A percentile compares a stretch with the other conserved stretches of the same genome.
Conservation (phyloP, 2,329 filamentous ascomycete genomes). For the Pleoardoris graminearum region DNA sequence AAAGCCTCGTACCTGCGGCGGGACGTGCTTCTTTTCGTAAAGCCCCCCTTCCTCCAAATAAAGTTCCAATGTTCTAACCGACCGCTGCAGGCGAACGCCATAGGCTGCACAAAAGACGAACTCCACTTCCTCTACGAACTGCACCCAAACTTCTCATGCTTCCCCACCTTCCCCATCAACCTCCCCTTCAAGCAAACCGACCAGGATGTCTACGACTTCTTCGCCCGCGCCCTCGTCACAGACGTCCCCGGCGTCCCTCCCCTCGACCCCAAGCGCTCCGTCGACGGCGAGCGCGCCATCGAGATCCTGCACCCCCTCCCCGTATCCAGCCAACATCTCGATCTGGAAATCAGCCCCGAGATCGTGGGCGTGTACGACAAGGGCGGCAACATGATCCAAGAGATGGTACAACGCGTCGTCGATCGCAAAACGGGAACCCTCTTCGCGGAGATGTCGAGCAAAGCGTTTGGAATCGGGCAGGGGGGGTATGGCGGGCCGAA, state of each 20-base stretch:
- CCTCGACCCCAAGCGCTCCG: conserved; percentile 48
- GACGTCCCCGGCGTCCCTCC: conserved; percentile 47
- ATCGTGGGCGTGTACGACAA: conserved; percentile 54
- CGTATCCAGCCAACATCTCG: conserved; percentile 40
- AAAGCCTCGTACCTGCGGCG: conserved; percentile 51
- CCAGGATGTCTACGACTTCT: conserved; percentile 52
- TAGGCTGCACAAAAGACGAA: conserved; percentile 46
- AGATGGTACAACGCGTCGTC: conserved; percentile 47
- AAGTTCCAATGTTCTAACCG: not conserved
- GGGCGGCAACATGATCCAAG: conserved; percentile 47
- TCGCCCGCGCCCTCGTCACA: conserved; percentile 39
- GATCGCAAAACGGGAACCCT: conserved; percentile 46
- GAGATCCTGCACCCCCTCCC: conserved; percentile 47
- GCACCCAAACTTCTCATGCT: conserved; percentile 50
- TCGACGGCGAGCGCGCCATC: conserved; percentile 50
- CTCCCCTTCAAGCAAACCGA: conserved; percentile 52
- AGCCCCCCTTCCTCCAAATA: not conserved
- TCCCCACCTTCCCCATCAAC: conserved; percentile 55
- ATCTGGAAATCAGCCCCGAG: conserved; percentile 47
- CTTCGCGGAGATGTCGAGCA: conserved; percentile 48
- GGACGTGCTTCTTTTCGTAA: conserved; percentile 49
- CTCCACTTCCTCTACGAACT: conserved; percentile 53
- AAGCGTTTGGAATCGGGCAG: conserved; percentile 52
- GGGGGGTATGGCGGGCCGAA: conserved; percentile 51
- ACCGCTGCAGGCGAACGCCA: conserved; percentile 43